Evolutionary conservation across 306 rosid species (phyloP), one percentile per base, ranked within the genome.

Genomic region (Vigna hirtella): DNA sequence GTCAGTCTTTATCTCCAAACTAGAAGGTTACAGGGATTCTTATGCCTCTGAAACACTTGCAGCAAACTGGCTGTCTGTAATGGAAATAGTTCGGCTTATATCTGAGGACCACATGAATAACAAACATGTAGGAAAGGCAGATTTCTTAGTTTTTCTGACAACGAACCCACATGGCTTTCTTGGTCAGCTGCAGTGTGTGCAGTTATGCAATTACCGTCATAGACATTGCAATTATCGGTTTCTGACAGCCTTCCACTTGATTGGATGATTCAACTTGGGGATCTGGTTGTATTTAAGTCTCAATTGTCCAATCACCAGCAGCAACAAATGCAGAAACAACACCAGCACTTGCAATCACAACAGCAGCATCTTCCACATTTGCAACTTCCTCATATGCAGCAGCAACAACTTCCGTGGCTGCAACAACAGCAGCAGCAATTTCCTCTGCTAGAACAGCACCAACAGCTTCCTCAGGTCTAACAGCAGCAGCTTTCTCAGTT

Each of bases 131-230:
- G 97, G 97, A 68, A 93, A 91, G 87, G 99, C 97, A 69, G 97
- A 95, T 86, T 95, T 95, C 82, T 87, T 95, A 57, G 99, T 90
- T 75, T 95, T 93, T 59, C 90, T 97, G 50, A 97, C 98, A 48
- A 87, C 90, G 96, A 88, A 90, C 82, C 97, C 87, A 58, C 97
- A 93, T 88, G 99, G 94, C n/a, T 93, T 95, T 87, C 94, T 95
- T 78, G 91, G 91, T 52, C 97, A 92, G 85, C 90, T 95, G 82
- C 98, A 86, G 99, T 95, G 98, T 95, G 99, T 88, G 99, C 99
- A 26, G 99, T 93, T 76, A 93, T 95, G 74, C 98, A 95, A 68
- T 77, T 95, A 82, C 98, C 99, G 32, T 91, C 99, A 20, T 97
- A 93, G 90, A 95, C 99, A 0, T 70, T 95, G 90, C 93, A 91